These are phyloP conservation scores for Cytospora mali DNA, from an alignment of 2,329 filamentous ascomycete species.

Conservation along the genomic window DNA sequence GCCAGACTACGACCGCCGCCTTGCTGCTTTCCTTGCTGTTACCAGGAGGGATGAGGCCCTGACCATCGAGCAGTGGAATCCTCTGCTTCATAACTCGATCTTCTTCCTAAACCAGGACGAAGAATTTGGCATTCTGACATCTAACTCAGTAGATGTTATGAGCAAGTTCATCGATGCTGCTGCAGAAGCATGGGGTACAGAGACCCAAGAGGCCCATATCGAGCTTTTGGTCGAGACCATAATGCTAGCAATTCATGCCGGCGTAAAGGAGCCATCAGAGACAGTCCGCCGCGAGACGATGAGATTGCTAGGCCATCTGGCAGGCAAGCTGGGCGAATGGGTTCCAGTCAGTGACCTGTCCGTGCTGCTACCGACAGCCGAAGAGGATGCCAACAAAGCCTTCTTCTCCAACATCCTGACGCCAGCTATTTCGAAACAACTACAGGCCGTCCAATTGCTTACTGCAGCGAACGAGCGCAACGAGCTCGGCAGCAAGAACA, in stretches of 20 bases:
- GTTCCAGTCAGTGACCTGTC: slow-evolving; percentile 72
- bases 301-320: slow-evolving; percentile 75
- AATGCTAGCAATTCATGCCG: slow-evolving; percentile 74
- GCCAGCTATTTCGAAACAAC: slow-evolving; percentile 82
- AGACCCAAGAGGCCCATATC: slow-evolving; percentile 53
- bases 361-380: slow-evolving; percentile 60
- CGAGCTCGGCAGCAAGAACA: slow-evolving; percentile 73
- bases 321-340: slow-evolving; percentile 72
- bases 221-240: slow-evolving; percentile 65
- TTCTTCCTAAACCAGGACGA: slow-evolving; percentile 85
- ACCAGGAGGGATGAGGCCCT: slow-evolving; percentile 64
- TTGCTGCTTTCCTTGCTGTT: slow-evolving; percentile 74
- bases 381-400: slow-evolving; percentile 70
- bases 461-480: slow-evolving; percentile 66
- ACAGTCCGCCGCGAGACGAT: slow-evolving; percentile 83
- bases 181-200: slow-evolving; percentile 45
- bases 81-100: slow-evolving; percentile 84
- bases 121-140: slow-evolving; percentile 79
- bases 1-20: slow-evolving; percentile 82
- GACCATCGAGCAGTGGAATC: slow-evolving; percentile 77
- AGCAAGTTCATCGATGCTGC: slow-evolving; percentile 74
- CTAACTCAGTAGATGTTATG: slow-evolving; percentile 79
- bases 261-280: slow-evolving; percentile 78
- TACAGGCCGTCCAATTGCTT: slow-evolving; percentile 80
- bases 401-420: slow-evolving; percentile 95